Base-by-base conservation (phyloP, 148 eudicot species). In the Hydrangea macrophylla region DNA sequence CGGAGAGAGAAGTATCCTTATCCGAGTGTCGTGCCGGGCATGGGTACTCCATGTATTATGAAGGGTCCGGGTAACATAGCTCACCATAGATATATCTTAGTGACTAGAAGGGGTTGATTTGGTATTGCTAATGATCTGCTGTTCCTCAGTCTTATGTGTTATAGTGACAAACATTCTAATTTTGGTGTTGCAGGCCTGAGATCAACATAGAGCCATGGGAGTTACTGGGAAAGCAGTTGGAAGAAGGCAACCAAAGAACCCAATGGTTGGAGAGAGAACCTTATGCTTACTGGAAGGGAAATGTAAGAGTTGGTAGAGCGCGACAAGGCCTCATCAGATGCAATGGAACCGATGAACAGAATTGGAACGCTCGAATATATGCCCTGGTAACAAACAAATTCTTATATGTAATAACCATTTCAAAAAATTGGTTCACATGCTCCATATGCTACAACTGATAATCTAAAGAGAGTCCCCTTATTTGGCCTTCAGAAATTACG, bases 271-370 rank as follows among this genome's bases (percentile, higher is more conserved):
- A 82, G 0, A 82, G 86, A 70, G 33, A 40, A 54, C 86, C 86
- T 15, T 78, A 59, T 66, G 86, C 89, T 7, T 82, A 68, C 45
- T 85, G 89, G 86, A 85, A 82, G 76, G 89, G 86, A 24, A 85
- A 82, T 69, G 20, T 42, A 45, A 23, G 35, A 68, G 68, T 65
- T 27, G 32, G 73, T 58, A 9, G 9, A 7, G 73, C 5, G 6
- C 42, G 63, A 69, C 55, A 13, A 15, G 22, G 57, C 62, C 89
- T 85, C 66, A 55, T 60, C 26, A 62, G 20, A 7, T 85, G 89
- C 77, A 85, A 85, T 75, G 69, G 71, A 30, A 83, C 65, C 9
- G 23, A 31, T 30, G 12, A 63, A 12, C 57, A 71, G 27, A 27
- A 68, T 11, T 85, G 73, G 69, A 73, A 70, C 28, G 51, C 89